Percentiles rank a stretch among this genome's conserved stretches.
Evolutionary conservation across 352 stramenopile genomes (phyloP).

Genomic region (Phytophthora megakarya): DNA sequence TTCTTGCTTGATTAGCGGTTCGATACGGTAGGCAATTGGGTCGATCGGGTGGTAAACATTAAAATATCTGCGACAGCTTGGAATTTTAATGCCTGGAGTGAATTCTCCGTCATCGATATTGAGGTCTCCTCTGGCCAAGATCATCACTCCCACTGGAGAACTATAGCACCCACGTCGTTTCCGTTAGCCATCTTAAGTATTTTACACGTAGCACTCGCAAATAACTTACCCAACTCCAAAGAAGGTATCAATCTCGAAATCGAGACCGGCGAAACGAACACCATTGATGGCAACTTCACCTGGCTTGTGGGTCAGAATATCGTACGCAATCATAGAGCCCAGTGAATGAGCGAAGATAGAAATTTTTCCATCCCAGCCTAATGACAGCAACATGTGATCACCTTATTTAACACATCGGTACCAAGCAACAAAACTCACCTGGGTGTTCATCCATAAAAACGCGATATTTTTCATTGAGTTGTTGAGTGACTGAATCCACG

Average conservation of each 20-base stretch:
- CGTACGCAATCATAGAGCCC: slow-evolving; percentile 92
- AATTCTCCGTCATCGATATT: slow-evolving; percentile 79
- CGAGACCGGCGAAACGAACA: slow-evolving; percentile 73
- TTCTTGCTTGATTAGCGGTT: slow-evolving; percentile 89
- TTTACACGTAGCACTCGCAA: background rate
- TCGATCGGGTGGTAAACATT: slow-evolving; percentile 94
- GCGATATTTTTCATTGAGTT: slow-evolving; percentile 90
- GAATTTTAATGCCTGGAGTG: slow-evolving; percentile 79
- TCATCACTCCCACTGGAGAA: slow-evolving; percentile 84
- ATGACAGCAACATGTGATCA: slow-evolving; percentile 1
- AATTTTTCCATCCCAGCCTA: slow-evolving; percentile 85
- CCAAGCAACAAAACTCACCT: slow-evolving; percentile 25
- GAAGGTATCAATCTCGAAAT: slow-evolving; percentile 90
- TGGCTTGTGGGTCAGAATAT: slow-evolving; percentile 86
- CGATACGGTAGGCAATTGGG: slow-evolving; percentile 90
- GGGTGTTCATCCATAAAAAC: slow-evolving; percentile 90
- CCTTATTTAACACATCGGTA: background rate
- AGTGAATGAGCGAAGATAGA: slow-evolving; percentile 92
- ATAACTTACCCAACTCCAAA: slow-evolving; percentile 74
- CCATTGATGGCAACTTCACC: slow-evolving; percentile 67
- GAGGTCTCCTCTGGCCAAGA: slow-evolving; percentile 80
- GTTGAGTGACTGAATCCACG: slow-evolving; percentile 88
- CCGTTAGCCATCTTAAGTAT: slow-evolving; percentile 1
- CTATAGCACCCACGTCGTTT: slow-evolving; percentile 30
- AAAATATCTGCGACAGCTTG: slow-evolving; percentile 82